Base-by-base conservation (phyloP, 106 monocot species). In the Alisma plantagoaquatica region DNA sequence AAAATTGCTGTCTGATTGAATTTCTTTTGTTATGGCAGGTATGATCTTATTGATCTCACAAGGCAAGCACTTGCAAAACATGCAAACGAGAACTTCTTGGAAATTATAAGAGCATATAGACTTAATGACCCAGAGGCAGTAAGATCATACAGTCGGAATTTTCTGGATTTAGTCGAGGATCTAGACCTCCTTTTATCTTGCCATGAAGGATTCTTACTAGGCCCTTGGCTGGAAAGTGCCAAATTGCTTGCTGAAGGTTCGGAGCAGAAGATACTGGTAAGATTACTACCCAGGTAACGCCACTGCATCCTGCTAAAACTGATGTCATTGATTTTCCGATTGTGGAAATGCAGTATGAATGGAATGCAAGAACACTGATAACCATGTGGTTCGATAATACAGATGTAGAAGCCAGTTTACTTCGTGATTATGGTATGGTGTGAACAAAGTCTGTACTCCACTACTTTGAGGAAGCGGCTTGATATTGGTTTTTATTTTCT, bases 341-440 rank as follows among this genome's bases (percentile, higher is more conserved):
- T n/a, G n/a, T n/a, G n/a, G n/a, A n/a, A n/a, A n/a, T 76, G 81
- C 68, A 81, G 81, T 81, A 53, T 61, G 81, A 81, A 42, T 81
- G 81, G 81, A 81, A 81, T 60, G 81, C 81, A 30, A 72, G 81
- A 43, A 76, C 81, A 35, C 81, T 76, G 59, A 64, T 81, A 54
- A 81, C 81, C 17, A 81, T 81, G 81, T 81, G 81, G 81, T 81
- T 76, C 54, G 81, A 81, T 53, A 81, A 81, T 49, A 67, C 68
- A 3, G 67, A 77, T 31, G 55, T 49, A 4, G 33, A 77, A 73
- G 72, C 77, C 27, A 77, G 81, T 56, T 50, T 81, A 21, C 72
- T 81, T 29, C 81, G 63, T 42, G 81, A 81, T 41, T 81, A 81
- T 32, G 81, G 81, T 81, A 48, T 1, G 19, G 27, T 49, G 9